Evolutionary conservation across 208 protist species (phyloP).

Genomic region (Trypanosoma scelopori): DNA sequence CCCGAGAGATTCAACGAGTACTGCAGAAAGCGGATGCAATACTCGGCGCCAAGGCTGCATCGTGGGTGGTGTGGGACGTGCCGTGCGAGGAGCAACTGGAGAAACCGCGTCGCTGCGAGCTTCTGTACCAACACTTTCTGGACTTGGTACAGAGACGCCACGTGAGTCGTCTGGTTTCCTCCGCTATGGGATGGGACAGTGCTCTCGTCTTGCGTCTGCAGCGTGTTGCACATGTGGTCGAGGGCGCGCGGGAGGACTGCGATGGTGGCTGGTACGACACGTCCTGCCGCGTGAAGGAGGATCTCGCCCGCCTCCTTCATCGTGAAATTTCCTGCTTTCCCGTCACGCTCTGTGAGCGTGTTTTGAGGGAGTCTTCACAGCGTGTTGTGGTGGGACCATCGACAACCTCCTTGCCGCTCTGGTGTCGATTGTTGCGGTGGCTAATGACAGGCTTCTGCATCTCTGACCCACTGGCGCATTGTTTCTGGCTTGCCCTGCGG

Average conservation of each 20-base stretch:
- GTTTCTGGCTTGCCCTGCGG: conserved; percentile 1
- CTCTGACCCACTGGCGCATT: conserved; percentile 11
- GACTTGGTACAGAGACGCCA: conserved; percentile 11
- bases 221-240: not conserved
- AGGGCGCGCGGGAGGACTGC: not conserved
- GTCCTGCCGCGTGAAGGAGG: not conserved
- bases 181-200: conserved; percentile 9
- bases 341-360: not conserved
- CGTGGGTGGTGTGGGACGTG: conserved; percentile 1
- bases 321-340: not conserved
- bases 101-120: not conserved
- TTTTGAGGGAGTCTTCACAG: not conserved
- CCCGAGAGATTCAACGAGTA: conserved; percentile 10
- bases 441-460: conserved; percentile 8
- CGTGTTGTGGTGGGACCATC: not conserved
- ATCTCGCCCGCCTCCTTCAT: not conserved
- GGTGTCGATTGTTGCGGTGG: conserved; percentile 16
- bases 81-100: not conserved
- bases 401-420: not conserved
- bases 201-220: conserved; percentile 1
- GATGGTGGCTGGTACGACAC: not conserved
- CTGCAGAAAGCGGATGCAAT: not conserved
- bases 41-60: not conserved
- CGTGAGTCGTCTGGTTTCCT: not conserved
- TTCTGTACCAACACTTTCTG: conserved; percentile 1